Percentiles rank a stretch among this genome's conserved stretches.
phyloP scores from a whole-genome alignment of 805 yeast genomes.

The Spathaspora passalidarum region DNA sequence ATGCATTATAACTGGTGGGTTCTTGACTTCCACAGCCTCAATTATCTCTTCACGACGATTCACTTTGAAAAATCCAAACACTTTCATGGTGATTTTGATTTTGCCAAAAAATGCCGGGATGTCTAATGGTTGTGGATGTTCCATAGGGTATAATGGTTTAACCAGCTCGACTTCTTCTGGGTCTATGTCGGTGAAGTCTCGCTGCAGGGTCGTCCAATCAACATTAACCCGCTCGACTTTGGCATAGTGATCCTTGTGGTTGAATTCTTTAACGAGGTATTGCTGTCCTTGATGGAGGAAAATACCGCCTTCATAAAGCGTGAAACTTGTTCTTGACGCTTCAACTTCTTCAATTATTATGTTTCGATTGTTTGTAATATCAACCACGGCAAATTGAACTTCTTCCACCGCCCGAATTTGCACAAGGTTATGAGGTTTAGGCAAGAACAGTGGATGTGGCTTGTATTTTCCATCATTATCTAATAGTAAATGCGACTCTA shows the following conservation, averaged over 20 bases:
- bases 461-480: slow-evolving; percentile 29
- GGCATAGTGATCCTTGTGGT: slow-evolving; percentile 75
- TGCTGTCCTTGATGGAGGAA: slow-evolving; percentile 93
- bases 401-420: slow-evolving; percentile 83
- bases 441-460: slow-evolving; percentile 52
- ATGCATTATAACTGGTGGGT: slow-evolving; percentile 69
- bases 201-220: slow-evolving; percentile 88
- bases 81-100: slow-evolving; percentile 67
- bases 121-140: slow-evolving; percentile 21
- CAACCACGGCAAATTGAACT: slow-evolving; percentile 83
- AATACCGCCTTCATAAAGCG: slow-evolving; percentile 88
- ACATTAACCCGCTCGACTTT: slow-evolving; percentile 86
- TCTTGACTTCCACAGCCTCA: slow-evolving; percentile 89
- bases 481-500: slow-evolving; percentile 29
- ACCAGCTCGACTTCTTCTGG: slow-evolving; percentile 70
- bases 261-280: slow-evolving; percentile 80
- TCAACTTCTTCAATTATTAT: slow-evolving; percentile 86
- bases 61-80: slow-evolving; percentile 90
- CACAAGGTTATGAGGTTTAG: slow-evolving; percentile 78
- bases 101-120: slow-evolving; percentile 75
- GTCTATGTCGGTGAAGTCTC: slow-evolving; percentile 93
- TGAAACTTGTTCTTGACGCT: slow-evolving; percentile 83
- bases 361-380: slow-evolving; percentile 73
- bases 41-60: slow-evolving; percentile 74
- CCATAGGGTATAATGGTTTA: slow-evolving; percentile 48